Evolutionary conservation across 441 rosid genomes (phyloP).

Genomic region (Breynia disticha): DNA sequence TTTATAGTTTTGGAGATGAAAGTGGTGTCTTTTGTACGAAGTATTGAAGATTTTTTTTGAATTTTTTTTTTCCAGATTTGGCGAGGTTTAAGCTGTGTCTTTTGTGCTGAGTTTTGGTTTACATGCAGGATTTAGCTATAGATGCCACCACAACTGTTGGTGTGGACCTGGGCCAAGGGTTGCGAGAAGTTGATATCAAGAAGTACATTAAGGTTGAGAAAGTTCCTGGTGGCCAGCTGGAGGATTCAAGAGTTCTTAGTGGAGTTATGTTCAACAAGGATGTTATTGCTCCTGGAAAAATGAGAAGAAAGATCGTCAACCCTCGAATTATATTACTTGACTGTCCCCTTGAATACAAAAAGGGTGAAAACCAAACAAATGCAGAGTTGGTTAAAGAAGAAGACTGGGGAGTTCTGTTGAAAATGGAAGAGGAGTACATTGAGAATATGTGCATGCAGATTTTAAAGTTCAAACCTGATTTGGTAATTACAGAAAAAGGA

Average conservation of each 20-base stretch:
- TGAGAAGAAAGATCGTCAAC: conserved; percentile 79
- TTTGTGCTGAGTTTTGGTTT: conserved; percentile 9
- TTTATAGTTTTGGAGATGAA: conserved; percentile 1
- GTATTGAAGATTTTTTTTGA: too few species aligned
- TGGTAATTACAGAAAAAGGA: conserved; percentile 91
- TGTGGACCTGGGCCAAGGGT: conserved; percentile 89
- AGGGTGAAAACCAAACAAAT: conserved; percentile 96
- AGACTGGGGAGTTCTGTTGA: conserved; percentile 80
- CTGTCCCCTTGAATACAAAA: conserved; percentile 94
- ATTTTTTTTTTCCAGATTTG: too few species aligned
- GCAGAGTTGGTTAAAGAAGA: conserved; percentile 90
- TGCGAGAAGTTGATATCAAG: conserved; percentile 86
- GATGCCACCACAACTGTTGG: conserved; percentile 76
- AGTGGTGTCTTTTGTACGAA: too few species aligned
- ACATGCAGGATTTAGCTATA: conserved; percentile 77
- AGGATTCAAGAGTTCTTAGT: conserved; percentile 79
- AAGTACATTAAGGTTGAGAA: conserved; percentile 92
- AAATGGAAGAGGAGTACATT: conserved; percentile 88
- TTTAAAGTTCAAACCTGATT: conserved; percentile 78
- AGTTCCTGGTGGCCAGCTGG: conserved; percentile 89
- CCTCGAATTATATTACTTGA: conserved; percentile 87
- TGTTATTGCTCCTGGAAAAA: conserved; percentile 88
- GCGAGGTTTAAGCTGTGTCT: too few species aligned
- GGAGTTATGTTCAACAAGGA: conserved; percentile 96
- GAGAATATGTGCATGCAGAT: conserved; percentile 75